Percentiles rank a stretch among this genome's conserved stretches.
These are phyloP conservation scores for Helianthus tuberosus DNA, from an alignment of 129 eudicot genomes.

Conservation along the genomic window DNA sequence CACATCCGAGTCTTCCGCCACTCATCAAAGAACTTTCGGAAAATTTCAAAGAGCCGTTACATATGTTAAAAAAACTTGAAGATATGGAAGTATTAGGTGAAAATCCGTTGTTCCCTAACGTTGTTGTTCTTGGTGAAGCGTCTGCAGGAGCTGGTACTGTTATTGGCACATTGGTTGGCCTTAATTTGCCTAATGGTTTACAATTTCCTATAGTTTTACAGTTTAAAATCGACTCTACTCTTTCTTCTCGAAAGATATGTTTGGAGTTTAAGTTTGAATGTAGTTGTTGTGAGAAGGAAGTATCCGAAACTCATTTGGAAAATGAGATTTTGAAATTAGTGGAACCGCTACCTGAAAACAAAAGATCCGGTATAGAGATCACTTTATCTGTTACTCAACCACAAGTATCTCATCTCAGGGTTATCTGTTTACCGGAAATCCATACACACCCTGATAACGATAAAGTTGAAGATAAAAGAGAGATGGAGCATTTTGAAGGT, in stretches of 20 bases:
- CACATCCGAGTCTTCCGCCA: no score
- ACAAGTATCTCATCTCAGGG: background rate
- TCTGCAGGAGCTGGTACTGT: background rate
- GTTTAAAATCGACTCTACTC: background rate
- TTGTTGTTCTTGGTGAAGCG: constrained; percentile 1
- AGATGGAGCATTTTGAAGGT: no score
- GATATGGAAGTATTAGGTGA: background rate
- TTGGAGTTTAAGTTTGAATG: background rate
- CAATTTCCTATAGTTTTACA: background rate
- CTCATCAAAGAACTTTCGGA: no score
- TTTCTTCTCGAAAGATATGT: background rate
- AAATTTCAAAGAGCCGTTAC: no score
- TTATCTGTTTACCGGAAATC: background rate
- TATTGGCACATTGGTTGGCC: background rate
- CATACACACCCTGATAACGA: background rate
- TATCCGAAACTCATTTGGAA: background rate
- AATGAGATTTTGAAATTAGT: background rate
- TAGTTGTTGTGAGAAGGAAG: background rate
- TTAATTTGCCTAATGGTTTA: background rate
- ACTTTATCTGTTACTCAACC: background rate
- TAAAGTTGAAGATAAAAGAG: no score
- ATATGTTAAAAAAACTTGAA: background rate
- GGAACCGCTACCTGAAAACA: background rate
- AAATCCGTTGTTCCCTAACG: background rate
- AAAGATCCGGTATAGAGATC: background rate